phyloP scores from a whole-genome alignment of 2,329 filamentous ascomycete species.

The Fusarium pilosicola region DNA sequence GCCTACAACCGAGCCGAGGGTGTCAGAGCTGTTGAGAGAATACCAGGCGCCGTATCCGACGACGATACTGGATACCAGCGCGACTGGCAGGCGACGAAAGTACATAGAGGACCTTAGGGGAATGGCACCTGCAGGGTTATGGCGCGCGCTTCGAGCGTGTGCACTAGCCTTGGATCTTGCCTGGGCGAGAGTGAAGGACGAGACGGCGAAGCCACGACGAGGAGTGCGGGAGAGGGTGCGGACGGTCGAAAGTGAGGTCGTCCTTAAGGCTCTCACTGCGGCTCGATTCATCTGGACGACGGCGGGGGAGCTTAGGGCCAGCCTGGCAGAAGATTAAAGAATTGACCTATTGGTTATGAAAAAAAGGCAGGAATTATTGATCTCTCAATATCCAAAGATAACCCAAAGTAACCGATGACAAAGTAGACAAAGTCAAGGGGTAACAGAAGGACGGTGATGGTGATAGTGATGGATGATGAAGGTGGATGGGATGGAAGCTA shows the following conservation, averaged over 20 bases:
- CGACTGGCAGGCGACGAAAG: conserved; percentile 73
- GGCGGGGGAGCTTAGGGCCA: conserved; percentile 23
- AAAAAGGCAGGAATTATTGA: neutral
- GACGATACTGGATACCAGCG: conserved; percentile 71
- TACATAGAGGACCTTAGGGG: conserved; percentile 79
- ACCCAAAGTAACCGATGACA: conserved; percentile 3
- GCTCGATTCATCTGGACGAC: conserved; percentile 75
- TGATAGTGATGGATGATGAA: conserved; percentile 2
- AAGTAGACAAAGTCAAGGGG: conserved; percentile 8
- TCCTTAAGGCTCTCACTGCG: conserved; percentile 73
- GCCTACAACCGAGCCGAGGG: conserved; percentile 45
- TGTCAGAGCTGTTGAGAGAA: conserved; percentile 64
- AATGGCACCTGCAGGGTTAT: conserved; percentile 45
- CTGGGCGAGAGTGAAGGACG: conserved; percentile 67
- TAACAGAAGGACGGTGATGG: neutral
- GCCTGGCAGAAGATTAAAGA: neutral
- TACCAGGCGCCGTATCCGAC: conserved; percentile 84
- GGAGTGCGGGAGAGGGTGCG: conserved; percentile 64
- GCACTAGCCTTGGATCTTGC: conserved; percentile 62
- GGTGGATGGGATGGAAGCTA: conserved; percentile 2
- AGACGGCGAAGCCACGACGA: conserved; percentile 54
- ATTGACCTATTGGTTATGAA: neutral
- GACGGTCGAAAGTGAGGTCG: conserved; percentile 71
- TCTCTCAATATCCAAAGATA: neutral
- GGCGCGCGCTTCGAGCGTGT: conserved; percentile 54